Percentiles rank a stretch among this genome's conserved stretches.
Evolutionary conservation across 768 basidiomycete species (phyloP).

Genomic region (Tulasnella sp.): DNA sequence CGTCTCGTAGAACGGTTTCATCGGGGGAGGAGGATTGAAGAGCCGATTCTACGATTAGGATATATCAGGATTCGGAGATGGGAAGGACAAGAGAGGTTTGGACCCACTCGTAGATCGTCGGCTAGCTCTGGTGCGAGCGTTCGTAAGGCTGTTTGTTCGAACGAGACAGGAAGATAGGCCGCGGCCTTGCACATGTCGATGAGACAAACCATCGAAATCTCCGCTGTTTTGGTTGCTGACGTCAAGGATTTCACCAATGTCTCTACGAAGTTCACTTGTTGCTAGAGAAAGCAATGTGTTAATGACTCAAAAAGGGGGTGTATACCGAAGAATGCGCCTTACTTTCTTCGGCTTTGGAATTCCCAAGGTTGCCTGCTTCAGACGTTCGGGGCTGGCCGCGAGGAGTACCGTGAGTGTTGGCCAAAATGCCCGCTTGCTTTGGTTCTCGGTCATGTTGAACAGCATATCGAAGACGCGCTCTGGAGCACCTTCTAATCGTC

Average conservation of each 20-base stretch:
- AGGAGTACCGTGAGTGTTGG: constrained; percentile 77
- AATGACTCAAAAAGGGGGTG: neutral
- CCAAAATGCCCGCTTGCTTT: constrained; percentile 64
- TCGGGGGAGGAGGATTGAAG: constrained; percentile 44
- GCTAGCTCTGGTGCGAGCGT: constrained; percentile 72
- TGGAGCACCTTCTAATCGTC: constrained; percentile 72
- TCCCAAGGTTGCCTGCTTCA: constrained; percentile 52
- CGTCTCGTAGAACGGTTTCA: constrained; percentile 68
- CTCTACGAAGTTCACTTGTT: constrained; percentile 49
- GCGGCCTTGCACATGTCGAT: constrained; percentile 80
- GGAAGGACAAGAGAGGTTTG: constrained; percentile 39
- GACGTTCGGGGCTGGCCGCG: constrained; percentile 73
- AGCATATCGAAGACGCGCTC: constrained; percentile 87
- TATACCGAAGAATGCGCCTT: neutral
- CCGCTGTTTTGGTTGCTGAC: constrained; percentile 60
- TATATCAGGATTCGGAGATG: constrained; percentile 35
- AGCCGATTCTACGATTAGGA: constrained; percentile 39
- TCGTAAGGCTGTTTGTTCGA: constrained; percentile 62
- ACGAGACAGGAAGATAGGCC: constrained; percentile 53
- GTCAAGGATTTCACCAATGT: constrained; percentile 54
- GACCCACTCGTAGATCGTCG: constrained; percentile 73
- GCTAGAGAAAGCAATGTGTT: constrained; percentile 41
- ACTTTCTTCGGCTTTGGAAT: constrained; percentile 41
- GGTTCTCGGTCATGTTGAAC: constrained; percentile 49
- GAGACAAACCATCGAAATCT: constrained; percentile 70